phyloP scores from a whole-genome alignment of 176 grass and related monocot genomes.

The Bonia amplexicaulis region DNA sequence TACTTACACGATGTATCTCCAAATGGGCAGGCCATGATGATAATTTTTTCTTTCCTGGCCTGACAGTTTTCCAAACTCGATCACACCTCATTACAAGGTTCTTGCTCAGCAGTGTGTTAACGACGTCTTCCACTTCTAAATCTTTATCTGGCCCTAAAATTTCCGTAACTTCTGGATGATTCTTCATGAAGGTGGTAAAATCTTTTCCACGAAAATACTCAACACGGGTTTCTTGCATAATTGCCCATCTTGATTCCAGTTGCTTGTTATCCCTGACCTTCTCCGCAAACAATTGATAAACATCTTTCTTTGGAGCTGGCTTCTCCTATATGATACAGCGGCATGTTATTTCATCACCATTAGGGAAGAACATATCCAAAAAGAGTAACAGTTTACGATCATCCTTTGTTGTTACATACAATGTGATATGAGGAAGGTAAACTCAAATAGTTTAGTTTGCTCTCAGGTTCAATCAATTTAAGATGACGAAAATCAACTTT shows the following conservation, averaged over 20 bases:
- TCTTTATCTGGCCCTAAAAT: slow-evolving; percentile 74
- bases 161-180: slow-evolving; percentile 81
- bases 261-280: slow-evolving; percentile 99
- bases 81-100: slow-evolving; percentile 88
- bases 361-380: not conserved
- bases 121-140: slow-evolving; percentile 79
- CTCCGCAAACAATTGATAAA: slow-evolving; percentile 88
- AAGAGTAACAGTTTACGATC: not conserved
- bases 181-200: slow-evolving; percentile 77
- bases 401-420: not conserved
- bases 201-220: slow-evolving; percentile 99
- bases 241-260: slow-evolving; percentile 93
- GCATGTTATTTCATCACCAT: not conserved
- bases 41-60: slow-evolving; percentile 94
- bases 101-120: slow-evolving; percentile 73
- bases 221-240: slow-evolving; percentile 97
- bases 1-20: slow-evolving; percentile 82
- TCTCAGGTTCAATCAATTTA: not conserved
- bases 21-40: slow-evolving; percentile 99
- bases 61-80: slow-evolving; percentile 84
- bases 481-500: not conserved
- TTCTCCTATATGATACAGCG: slow-evolving; percentile 48
- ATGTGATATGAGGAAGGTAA: not conserved
- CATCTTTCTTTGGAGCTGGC: slow-evolving; percentile 69
- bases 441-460: not conserved